Evolutionary conservation across 176 grass and related monocot species (phyloP).

Genomic region (Pontederia crassipes): DNA sequence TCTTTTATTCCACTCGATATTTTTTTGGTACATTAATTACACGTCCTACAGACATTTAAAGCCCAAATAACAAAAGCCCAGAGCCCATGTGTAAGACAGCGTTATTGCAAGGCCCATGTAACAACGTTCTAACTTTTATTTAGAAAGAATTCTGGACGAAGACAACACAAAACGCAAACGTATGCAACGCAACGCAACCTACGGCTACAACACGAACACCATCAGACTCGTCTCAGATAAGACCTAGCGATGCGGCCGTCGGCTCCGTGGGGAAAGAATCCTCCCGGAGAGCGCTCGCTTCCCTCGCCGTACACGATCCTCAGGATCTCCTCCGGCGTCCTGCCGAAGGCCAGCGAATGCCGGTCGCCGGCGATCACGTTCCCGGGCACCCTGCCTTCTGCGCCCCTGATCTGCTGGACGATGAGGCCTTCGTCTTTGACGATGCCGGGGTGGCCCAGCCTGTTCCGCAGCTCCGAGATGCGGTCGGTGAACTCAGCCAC

Average conservation of each 20-base stretch:
- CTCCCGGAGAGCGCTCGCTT: slow-evolving; percentile 32
- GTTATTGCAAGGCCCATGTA: too few relatives aligned
- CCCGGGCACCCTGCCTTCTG: slow-evolving; percentile 41
- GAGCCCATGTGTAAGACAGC: too few relatives aligned
- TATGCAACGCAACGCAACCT: too few relatives aligned
- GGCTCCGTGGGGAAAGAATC: slow-evolving; percentile 69
- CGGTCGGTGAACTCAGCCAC: slow-evolving; percentile 59
- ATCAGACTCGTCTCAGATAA: background rate
- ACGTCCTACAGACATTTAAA: too few relatives aligned
- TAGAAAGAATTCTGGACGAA: too few relatives aligned
- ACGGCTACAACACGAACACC: too few relatives aligned
- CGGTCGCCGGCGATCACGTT: slow-evolving; percentile 73
- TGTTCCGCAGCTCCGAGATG: slow-evolving; percentile 60
- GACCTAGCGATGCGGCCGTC: slow-evolving; percentile 44
- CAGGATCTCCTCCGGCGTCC: slow-evolving; percentile 68
- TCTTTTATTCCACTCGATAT: too few relatives aligned
- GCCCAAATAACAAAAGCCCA: too few relatives aligned
- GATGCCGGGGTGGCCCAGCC: slow-evolving; percentile 33
- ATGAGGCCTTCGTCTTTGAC: slow-evolving; percentile 79
- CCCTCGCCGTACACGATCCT: slow-evolving; percentile 72
- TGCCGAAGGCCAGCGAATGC: slow-evolving; percentile 51
- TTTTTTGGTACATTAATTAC: too few relatives aligned
- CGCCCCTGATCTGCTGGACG: slow-evolving; percentile 26
- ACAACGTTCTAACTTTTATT: too few relatives aligned
- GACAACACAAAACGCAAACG: too few relatives aligned